Base-by-base conservation (phyloP, 116 monocot species). In the Posidonia oceanica region DNA sequence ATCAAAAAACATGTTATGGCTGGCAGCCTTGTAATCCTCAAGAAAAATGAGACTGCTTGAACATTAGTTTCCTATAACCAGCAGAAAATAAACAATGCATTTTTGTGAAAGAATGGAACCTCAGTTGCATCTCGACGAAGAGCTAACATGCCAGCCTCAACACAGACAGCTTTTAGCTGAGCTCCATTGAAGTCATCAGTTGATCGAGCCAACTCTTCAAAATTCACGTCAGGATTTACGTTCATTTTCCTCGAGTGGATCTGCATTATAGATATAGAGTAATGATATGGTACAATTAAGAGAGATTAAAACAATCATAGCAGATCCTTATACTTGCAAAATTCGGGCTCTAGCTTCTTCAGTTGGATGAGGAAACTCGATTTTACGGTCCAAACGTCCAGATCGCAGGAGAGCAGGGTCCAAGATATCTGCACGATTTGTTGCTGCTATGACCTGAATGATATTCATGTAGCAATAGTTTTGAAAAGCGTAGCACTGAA, bases 231-330 rank as follows among this genome's bases (percentile, higher is more conserved):
- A 39, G 92, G 85, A 65, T 97, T 63, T 21, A 97, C 97, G 63
- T 84, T 97, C 97, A 97, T 97, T 73, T 97, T 97, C 75, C 97
- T 92, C 2, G 97, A 97, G 54, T 97, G 97, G 29, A 97, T 97
- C 97, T 97, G 71, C 62, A 67, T 51, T 44, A 11, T 53, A 36
- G 5, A 7, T 48, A 48, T 48, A 48, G 12, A 12, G 48, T 48
- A 48, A 10, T 2, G 48, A 48, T 48, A 10, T 2, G 48, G 11
- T 0, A 48, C 16, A 65, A 64, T 22, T 23, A 44, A 38, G 4
- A 22, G 18, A 66, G 29, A 66, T 21, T 15, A 71, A 4, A 23
- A 51, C 41, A 67, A n/a, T 13, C 2, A 38, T 5, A 63, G 8
- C n/a, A 52, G 1, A 3, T 4, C 23, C 4, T 38, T n/a, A 29